Base-by-base conservation (phyloP, 257 asterid species). In the Primulina eburnea region DNA sequence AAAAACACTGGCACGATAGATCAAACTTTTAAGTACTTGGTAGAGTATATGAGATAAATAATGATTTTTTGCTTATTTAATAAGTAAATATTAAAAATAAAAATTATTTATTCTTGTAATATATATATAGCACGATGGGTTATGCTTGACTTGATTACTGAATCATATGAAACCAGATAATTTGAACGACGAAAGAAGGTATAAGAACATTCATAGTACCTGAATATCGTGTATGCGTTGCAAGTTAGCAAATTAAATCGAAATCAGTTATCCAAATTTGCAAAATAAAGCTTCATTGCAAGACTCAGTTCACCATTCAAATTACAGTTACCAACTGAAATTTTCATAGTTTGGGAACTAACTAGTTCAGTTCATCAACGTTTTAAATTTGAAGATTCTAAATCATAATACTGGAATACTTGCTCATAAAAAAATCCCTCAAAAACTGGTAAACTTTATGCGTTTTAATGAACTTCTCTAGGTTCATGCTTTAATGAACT, bases 401-500 rank as follows among this genome's bases (percentile, higher is more conserved):
- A 43, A 43, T 43, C 17, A 43, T 43, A 43, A 7, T 35, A 0
- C 6, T 9, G 8, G 2, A 40, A 40, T 40, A 33, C 34, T n/a
- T 57, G 71, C 11, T 38, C 70, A 29, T 64, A 50, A 47, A 52
- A 34, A 59, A 76, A 55, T 35, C 29, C 65, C 16, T 73, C 57
- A 37, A 35, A 57, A 56, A 2, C 21, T 10, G 32, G 17, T 17
- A 64, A 21, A 64, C 35, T 24, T 33, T 35, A 29, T 29, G 20
- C 67, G 0, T 12, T 55, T 75, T 79, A 88, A 1, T 75, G 21
- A 88, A 94, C 79, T 77, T 81, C 86, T 88, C 83, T 58, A 94
- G 77, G 62, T 85, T 91, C 82, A 1, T 24, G 88, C 88, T 82
- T 89, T 73, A 24, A 94, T 75, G 21, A 88, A 94, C 79, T 77